Base-by-base conservation (phyloP, 2,329 filamentous ascomycete species). In the Fusarium sp. region DNA sequence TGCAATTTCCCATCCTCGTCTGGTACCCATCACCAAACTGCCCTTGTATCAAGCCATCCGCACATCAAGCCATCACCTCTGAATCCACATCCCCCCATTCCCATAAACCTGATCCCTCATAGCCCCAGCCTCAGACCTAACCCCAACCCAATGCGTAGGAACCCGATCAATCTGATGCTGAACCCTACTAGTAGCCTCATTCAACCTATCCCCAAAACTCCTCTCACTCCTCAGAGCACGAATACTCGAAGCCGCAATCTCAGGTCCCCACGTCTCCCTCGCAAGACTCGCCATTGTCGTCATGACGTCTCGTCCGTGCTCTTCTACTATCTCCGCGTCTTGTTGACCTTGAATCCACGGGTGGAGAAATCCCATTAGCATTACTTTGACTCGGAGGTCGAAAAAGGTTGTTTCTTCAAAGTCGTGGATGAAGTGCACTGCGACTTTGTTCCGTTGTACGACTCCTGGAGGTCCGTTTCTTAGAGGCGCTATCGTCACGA, bases 331-430 rank as follows among this genome's bases (percentile, higher is more conserved):
- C 0, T 80, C 77, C 2, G 81, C 78, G 4, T 50, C 67, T n/a
- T 34, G 31, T 9, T 42, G 71, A 7, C 35, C 42, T 0, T 75
- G 78, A 0, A 83, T 69, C 3, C 77, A 66, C 0, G 79, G 59
- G 31, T 88, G 88, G 2, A 93, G 77, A 38, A 88, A 91, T 0
- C 89, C 91, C 88, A 93, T 89, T 5, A 92, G 77, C 2, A 90
- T 79, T 6, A 92, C 78, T 31, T 88, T 85, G 3, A 93, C 64
- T 50, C 82, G 84, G 0, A 82, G 74, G 6, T 83, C 82, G 45
- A 85, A 79, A 58, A 90, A 87, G 0, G 79, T 75, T 0, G 73
- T 76, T 0, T 79, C 82, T 3, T 84, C 83, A 61, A 89, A 87
- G 64, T 89, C 87, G 70, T 87, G 82, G 1, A 91, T 82, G 3